Evolutionary conservation across 768 basidiomycete genomes (phyloP), one percentile per base, ranked within the genome.

Genomic region (Pleurotus djamor): DNA sequence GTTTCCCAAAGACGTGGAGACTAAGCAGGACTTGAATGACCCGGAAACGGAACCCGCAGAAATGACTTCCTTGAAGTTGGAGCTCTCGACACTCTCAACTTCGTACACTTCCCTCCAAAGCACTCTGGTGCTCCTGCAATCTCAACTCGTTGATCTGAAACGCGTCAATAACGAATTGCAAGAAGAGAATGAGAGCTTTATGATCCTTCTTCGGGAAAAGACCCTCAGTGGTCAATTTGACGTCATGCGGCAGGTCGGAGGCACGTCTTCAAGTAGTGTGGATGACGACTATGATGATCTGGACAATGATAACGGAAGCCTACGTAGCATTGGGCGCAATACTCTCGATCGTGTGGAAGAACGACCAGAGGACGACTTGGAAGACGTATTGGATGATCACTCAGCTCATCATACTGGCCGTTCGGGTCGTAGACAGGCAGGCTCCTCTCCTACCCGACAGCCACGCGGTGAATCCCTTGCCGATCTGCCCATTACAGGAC

Each of bases 181-280:
- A 72, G 95, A 98, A 72, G 96, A 98, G 66, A 99, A 98, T 71
- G 95, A 97, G 73, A 92, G 92, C 52, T 99, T 94, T 76, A 94
- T 96, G 83, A 92, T 96, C 62, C 81, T 99, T 41, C 76, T 98
- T 28, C 81, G 92, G 61, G 96, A 98, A 75, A 88, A 85, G 76
- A 98, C 97, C 0, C 72, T 98, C 47, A 94, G 82, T 63, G 96
- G 96, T 4, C 90, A 92, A 65, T 92, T 91, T 69, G 88, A 93
- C 69, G 75, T 92, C 62, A 77, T 87, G 69, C 85, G 79, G 65
- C 85, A 88, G 71, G 86, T 89, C 36, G 84, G 83, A 44, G 82
- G 76, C 47, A 74, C 72, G 52, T 69, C 68, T n/a, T 71, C 61
- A 32, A 71, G 68, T 48, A 60, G 61, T 12, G 71, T 71, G 16